Evolutionary conservation across 1,284 basidiomycete genomes (phyloP), one percentile per base, ranked within the genome.

Genomic region (Inonotus obliquus): DNA sequence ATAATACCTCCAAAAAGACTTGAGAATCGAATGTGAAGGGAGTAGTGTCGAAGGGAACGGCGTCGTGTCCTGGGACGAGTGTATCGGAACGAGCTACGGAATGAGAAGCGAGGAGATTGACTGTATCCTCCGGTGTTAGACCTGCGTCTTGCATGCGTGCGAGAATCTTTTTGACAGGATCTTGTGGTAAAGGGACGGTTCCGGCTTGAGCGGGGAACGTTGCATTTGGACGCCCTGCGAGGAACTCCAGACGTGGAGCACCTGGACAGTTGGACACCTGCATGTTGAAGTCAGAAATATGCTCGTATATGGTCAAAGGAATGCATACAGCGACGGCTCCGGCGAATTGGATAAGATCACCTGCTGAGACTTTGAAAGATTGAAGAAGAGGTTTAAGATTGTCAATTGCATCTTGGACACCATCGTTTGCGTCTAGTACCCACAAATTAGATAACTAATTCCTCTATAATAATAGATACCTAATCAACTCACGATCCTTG

Each of bases 141-240:
- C 60, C 63, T 19, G 48, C 59, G 25, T 64, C 63, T 5, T 10
- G 38, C 63, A 64, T 61, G 41, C 63, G 59, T 11, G 60, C 60
- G 25, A 64, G 56, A 21, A 61, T 64, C 37, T 47, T 53, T 13
- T 39, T 32, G 39, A 60, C 57, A 29, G 44, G 37, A 52, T 65
- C 61, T 41, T 66, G 57, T 3, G 63, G 63, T 13, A 51, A 49
- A 9, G 66, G 66, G 6, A 67, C 65, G 19, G 62, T 38, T n/a
- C 65, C 65, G 29, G 58, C 44, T 4, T 57, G 45, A 4, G 65
- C 65, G 14, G 65, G 57, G 13, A 57, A 57, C 1, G 65, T 66
- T 13, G 66, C 66, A 53, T 67, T 67, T 5, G 65, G 63, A 29
- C 66, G 65, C 10, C 66, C 66, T 25, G 61, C 45, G 21, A 65